phyloP scores from a whole-genome alignment of 1,284 basidiomycete genomes.

The Microbotryum scabiosae region DNA sequence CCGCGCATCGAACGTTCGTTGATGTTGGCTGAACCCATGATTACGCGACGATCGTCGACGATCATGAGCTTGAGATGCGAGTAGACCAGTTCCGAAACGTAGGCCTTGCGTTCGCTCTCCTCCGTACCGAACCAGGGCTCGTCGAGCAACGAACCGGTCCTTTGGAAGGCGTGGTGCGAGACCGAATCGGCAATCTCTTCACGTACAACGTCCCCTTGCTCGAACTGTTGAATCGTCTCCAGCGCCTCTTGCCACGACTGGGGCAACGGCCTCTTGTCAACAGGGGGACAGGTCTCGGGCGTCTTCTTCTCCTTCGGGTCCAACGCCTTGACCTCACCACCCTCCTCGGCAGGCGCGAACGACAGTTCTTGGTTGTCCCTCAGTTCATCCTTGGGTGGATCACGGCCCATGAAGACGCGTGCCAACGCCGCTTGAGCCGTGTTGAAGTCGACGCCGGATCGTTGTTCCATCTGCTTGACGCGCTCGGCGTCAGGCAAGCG shows the following conservation, averaged over 20 bases:
- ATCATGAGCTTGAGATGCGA: conserved; percentile 60
- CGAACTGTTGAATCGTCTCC: conserved; percentile 30
- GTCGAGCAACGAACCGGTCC: conserved; percentile 50
- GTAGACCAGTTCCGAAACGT: conserved; percentile 56
- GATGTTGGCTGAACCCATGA: conserved; percentile 81
- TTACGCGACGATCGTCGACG: conserved; percentile 78
- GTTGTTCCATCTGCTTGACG: conserved; percentile 60
- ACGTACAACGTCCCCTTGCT: conserved; percentile 19
- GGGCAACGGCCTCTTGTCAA: conserved; percentile 30
- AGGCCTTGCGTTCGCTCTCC: conserved; percentile 71
- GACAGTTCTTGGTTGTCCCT: conserved; percentile 28
- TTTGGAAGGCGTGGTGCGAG: conserved; percentile 60
- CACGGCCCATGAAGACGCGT: conserved; percentile 39
- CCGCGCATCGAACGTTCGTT: conserved; percentile 75
- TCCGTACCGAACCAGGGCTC: conserved; percentile 75
- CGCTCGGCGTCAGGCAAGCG: conserved; percentile 50
- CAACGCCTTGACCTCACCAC: conserved; percentile 17
- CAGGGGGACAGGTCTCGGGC: conserved; percentile 6
- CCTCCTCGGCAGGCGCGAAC: conserved; percentile 18
- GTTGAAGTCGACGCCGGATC: conserved; percentile 69
- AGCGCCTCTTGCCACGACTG: conserved; percentile 32
- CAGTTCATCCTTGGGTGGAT: conserved; percentile 14
- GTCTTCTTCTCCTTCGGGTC: conserved; percentile 8
- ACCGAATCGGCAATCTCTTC: conserved; percentile 59
- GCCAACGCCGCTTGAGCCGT: conserved; percentile 79